These are phyloP conservation scores for Coix lacrymajobi DNA, from an alignment of 176 grass and related monocot genomes.

Conservation along the genomic window DNA sequence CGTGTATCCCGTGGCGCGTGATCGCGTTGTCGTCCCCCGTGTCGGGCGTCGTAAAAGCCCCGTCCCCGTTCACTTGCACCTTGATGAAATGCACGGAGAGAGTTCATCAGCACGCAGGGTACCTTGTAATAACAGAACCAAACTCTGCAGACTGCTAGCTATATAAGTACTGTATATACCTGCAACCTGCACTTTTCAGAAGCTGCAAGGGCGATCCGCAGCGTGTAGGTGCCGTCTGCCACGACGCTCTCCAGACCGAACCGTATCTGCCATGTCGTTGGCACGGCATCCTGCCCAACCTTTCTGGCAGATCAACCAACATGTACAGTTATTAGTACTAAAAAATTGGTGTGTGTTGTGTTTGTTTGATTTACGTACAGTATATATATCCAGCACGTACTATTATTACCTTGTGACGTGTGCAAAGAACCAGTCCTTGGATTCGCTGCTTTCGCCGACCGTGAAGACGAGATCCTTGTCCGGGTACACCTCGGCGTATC, in stretches of 20 bases:
- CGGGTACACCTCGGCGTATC: conserved; percentile 59
- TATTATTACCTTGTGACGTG: conserved; percentile 67
- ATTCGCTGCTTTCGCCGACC: conserved; percentile 42
- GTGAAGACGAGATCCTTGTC: conserved; percentile 46
- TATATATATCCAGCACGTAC: not conserved
- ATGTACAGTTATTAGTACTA: not conserved
- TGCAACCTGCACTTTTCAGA: conserved; percentile 39
- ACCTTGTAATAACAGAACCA: not conserved
- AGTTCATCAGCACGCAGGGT: not conserved
- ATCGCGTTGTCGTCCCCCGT: conserved; percentile 62
- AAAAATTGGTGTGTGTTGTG: not conserved
- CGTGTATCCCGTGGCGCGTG: conserved; percentile 50
- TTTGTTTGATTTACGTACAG: not conserved
- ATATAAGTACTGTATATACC: not conserved
- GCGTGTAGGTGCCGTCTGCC: conserved; percentile 23
- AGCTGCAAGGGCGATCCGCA: conserved; percentile 44
- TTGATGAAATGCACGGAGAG: not conserved
- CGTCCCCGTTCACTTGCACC: not conserved
- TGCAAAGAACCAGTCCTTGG: conserved; percentile 84
- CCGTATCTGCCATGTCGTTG: conserved; percentile 50
- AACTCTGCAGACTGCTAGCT: not conserved
- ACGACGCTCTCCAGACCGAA: conserved; percentile 25
- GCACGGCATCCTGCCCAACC: not conserved
- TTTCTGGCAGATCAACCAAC: conserved; percentile 22
- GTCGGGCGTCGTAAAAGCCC: conserved; percentile 22